phyloP scores from a whole-genome alignment of 2,329 filamentous ascomycete genomes.

The Parasarocladium wereldwijsianum region DNA sequence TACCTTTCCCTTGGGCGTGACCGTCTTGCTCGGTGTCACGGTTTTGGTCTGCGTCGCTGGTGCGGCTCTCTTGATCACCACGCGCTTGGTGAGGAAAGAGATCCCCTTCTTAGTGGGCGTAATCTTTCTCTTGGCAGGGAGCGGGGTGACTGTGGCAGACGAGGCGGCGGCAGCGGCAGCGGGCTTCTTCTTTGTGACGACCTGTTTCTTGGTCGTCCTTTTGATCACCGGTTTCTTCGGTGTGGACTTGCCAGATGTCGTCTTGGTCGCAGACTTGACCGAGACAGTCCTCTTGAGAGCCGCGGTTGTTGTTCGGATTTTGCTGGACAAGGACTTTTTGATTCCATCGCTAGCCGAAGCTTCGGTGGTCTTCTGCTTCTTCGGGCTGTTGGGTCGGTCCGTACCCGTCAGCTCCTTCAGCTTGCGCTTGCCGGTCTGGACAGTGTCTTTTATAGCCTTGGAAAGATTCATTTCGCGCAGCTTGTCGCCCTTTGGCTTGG shows the following conservation, averaged over 20 bases:
- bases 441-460: constrained; percentile 21
- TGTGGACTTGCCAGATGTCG: not conserved
- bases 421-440: constrained; percentile 41
- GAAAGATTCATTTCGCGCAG: constrained; percentile 19
- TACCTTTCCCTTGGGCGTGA: not conserved
- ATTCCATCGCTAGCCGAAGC: constrained; percentile 18
- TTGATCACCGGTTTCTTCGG: constrained; percentile 13
- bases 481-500: constrained; percentile 28
- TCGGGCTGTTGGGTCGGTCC: constrained; percentile 27
- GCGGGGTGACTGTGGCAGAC: constrained; percentile 1
- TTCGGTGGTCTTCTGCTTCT: constrained; percentile 28
- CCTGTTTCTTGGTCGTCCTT: constrained; percentile 16
- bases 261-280: constrained; percentile 8
- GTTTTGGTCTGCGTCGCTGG: constrained; percentile 1
- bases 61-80: constrained; percentile 1
- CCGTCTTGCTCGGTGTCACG: not conserved
- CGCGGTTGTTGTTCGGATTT: constrained; percentile 22
- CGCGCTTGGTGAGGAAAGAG: not conserved
- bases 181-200: constrained; percentile 9
- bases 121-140: constrained; percentile 5
- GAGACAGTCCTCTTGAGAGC: constrained; percentile 21
- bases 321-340: constrained; percentile 19
- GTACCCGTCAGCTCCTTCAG: constrained; percentile 35
- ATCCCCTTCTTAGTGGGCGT: constrained; percentile 9
- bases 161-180: constrained; percentile 1